Conservation (phyloP, 108 stramenopile genomes). For the Mayamaea pseudoterrestris region DNA sequence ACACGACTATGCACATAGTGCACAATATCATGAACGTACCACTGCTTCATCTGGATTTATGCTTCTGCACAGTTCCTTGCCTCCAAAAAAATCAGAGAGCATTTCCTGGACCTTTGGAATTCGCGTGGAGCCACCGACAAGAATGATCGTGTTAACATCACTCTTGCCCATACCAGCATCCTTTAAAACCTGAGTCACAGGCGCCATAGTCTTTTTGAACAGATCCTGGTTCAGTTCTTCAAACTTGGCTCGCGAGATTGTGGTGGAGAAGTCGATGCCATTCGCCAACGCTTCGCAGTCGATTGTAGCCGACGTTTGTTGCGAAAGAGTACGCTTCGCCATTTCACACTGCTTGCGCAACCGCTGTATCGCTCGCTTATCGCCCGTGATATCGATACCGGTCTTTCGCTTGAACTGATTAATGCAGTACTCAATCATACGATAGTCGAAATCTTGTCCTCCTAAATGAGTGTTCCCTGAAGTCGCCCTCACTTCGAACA, state of each 20-base stretch:
- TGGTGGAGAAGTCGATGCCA: constrained; percentile 78
- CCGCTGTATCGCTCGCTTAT: constrained; percentile 72
- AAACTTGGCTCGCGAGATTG: constrained; percentile 92
- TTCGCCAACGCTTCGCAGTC: constrained; percentile 80
- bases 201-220: constrained; percentile 93
- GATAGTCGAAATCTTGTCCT: constrained; percentile 87
- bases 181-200: constrained; percentile 85
- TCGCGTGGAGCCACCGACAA: constrained; percentile 95
- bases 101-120: constrained; percentile 92
- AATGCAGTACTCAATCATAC: constrained; percentile 84
- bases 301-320: constrained; percentile 60
- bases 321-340: constrained; percentile 82
- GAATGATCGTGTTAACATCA: constrained; percentile 93
- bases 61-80: constrained; percentile 85
- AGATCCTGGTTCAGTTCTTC: constrained; percentile 94
- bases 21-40: not conserved
- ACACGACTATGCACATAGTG: not conserved
- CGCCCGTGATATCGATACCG: constrained; percentile 43
- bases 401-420: constrained; percentile 45
- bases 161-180: constrained; percentile 76
- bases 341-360: constrained; percentile 83
- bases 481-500: constrained; percentile 84
- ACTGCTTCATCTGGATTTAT: constrained; percentile 98
- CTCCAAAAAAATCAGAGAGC: constrained; percentile 89
- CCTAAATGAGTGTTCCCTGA: constrained; percentile 88